Percentiles rank a stretch among this genome's conserved stretches.
Conservation (phyloP, 2,329 filamentous ascomycete species). For the Fusarium siculi region DNA sequence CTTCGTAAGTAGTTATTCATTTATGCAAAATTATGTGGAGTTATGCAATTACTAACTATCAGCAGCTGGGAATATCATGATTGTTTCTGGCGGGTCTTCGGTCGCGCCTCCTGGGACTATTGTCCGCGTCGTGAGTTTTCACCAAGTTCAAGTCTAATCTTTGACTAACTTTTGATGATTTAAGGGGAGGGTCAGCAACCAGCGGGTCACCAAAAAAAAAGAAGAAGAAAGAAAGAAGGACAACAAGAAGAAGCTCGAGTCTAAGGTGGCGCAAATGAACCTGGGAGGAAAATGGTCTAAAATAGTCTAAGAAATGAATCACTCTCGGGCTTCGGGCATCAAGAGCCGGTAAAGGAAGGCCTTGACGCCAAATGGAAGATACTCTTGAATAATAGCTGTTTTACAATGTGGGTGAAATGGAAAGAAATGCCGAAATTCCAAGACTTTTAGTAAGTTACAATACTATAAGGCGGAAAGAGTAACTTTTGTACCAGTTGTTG, state of each 20-base stretch:
- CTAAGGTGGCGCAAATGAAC: background rate
- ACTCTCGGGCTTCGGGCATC: background rate
- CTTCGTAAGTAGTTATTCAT: too few species aligned
- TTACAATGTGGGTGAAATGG: background rate
- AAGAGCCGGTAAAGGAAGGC: background rate
- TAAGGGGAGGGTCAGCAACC: background rate
- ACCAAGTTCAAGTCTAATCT: background rate
- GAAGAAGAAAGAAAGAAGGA: background rate
- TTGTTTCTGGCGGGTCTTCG: fast-evolving
- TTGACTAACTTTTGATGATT: background rate
- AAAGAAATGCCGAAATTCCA: background rate
- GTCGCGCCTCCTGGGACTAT: fast-evolving
- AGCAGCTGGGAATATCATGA: background rate
- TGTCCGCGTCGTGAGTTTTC: background rate
- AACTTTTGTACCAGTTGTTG: background rate
- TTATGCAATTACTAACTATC: too few species aligned
- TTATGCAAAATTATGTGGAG: too few species aligned
- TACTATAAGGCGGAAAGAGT: background rate
- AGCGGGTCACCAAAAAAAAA: background rate
- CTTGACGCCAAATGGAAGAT: background rate
- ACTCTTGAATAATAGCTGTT: background rate
- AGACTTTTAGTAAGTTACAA: background rate
- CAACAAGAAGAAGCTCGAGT: fast-evolving
- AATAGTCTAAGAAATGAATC: background rate
- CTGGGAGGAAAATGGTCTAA: background rate